phyloP scores from a whole-genome alignment of 2,329 filamentous ascomycete species.

The Ceratocystis colombiana region DNA sequence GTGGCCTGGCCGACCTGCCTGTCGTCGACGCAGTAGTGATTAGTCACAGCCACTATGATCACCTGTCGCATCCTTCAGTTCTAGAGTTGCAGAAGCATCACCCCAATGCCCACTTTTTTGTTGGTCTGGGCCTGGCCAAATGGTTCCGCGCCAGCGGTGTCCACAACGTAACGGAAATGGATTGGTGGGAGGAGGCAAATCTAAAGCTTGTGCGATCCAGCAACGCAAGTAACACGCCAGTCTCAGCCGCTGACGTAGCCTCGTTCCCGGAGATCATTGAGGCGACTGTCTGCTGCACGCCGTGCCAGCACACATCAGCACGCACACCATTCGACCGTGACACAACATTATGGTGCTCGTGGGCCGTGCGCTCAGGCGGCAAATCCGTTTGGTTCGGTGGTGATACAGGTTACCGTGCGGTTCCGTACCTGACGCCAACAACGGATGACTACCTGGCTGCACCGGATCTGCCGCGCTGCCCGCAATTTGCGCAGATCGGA shows the following conservation, averaged over 20 bases:
- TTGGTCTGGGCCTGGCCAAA: conserved; percentile 66
- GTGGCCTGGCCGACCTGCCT: conserved; percentile 67
- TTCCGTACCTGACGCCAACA: conserved; percentile 52
- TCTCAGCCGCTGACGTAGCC: conserved; percentile 27
- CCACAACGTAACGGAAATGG: conserved; percentile 70
- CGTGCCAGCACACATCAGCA: conserved; percentile 72
- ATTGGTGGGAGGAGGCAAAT: conserved; percentile 87
- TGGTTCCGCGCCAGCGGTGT: conserved; percentile 71
- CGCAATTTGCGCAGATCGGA: conserved; percentile 79
- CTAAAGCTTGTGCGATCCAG: conserved; percentile 43
- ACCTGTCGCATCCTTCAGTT: conserved; percentile 69
- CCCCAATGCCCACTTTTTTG: conserved; percentile 77
- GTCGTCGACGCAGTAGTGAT: conserved; percentile 68
- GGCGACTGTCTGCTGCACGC: conserved; percentile 66
- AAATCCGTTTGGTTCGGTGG: conserved; percentile 81
- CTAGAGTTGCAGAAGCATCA: conserved; percentile 59
- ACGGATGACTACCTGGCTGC: conserved; percentile 62
- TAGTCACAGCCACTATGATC: conserved; percentile 88
- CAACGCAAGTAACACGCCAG: conserved; percentile 26
- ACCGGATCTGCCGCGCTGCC: conserved; percentile 60
- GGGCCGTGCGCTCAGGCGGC: conserved; percentile 63
- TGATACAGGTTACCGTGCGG: conserved; percentile 81
- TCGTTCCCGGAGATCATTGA: conserved; percentile 44
- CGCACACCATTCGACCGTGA: conserved; percentile 59
- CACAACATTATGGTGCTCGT: conserved; percentile 78